Base-by-base conservation (phyloP, 352 stramenopile species). In the Phytopythium boreale region DNA sequence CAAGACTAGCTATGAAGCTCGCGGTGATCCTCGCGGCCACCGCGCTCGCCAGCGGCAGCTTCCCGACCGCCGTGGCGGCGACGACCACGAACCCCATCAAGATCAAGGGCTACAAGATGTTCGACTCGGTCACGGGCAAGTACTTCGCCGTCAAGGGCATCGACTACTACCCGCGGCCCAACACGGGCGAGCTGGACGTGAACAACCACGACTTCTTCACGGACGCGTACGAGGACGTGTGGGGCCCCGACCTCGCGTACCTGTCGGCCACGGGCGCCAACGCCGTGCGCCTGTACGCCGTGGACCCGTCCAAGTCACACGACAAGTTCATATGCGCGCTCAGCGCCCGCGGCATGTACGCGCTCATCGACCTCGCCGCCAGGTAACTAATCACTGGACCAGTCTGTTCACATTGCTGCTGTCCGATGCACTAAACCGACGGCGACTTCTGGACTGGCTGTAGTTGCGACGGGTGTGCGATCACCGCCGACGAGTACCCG, bases 151-250 rank as follows among this genome's bases (percentile, higher is more conserved):
- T 88, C 31, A 70, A 70, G 11, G 87, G 87, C 14, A 78, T 95
- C 24, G 82, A 87, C 61, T 93, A 93, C 69, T 92, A 91, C 69
- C 84, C 84, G 12, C 77, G 87, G 2, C 83, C 87, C 0, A 95
- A 95, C 63, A 56, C 69, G 11, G 87, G 87, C 34, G 63, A 82
- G 46, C 62, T 87, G 24, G 61, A 92, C 57, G 61, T 65, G 1
- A 93, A 96, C 70, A 94, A 88, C 68, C 43, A 86, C 44, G 89
- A 97, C 57, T 87, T 93, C 50, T 96, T 93, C 70, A 93, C 88
- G 46, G 83, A 96, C 66, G 79, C 87, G 53, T 71, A 89, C 69
- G 51, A 70, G n/a, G 34, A 75, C 37, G 62, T 96, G 22, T 97
- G 89, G 89, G 63, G 61, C 31, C 61, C 61, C 7, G 86, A 97